Base-by-base conservation (phyloP, 306 rosid species). In the Prunus dulcis region DNA sequence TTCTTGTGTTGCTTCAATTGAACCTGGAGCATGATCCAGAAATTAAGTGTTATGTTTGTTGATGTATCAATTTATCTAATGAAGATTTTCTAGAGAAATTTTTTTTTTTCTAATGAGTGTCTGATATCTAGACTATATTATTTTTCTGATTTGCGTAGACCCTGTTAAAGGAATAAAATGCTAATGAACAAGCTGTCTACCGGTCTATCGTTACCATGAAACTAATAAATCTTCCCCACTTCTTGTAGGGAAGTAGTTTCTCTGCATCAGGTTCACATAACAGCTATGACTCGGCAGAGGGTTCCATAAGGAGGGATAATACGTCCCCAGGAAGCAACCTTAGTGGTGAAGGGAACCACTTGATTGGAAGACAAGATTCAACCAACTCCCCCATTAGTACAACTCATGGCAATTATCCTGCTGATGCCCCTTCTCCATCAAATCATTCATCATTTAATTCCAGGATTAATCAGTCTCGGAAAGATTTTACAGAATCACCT, bases 221-320 rank as follows among this genome's bases (percentile, higher is more conserved):
- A 77, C 60, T 78, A 58, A 86, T 50, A 27, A 28, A 0, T 6
- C 45, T 55, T 34, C 67, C 50, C 67, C 49, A 12, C 74, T 76
- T 61, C 65, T 66, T 68, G 74, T 73, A 87, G 91, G 91, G 78
- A 45, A 75, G 88, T 58, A 87, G 88, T 75, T 80, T 75, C 77
- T 80, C 91, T 53, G 55, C 80, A n/a, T 76, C 85, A 32, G 79
- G 76, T 69, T 87, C 91, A 60, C 83, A 78, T 67, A 58, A 55
- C 77, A 85, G 91, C 82, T 75, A 80, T 68, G 84, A 68, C 60
- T 84, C 81, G 27, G 67, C 71, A 11, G 87, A 80, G 73, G 85
- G 81, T 67, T 82, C 81, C 56, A 57, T 67, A 27, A 64, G 71
- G 12, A 67, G 69, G 75, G 88, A 82, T 68, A 79, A 20, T 61